phyloP scores from a whole-genome alignment of 78 protist genomes.

The Salpingoeca rosetta region DNA sequence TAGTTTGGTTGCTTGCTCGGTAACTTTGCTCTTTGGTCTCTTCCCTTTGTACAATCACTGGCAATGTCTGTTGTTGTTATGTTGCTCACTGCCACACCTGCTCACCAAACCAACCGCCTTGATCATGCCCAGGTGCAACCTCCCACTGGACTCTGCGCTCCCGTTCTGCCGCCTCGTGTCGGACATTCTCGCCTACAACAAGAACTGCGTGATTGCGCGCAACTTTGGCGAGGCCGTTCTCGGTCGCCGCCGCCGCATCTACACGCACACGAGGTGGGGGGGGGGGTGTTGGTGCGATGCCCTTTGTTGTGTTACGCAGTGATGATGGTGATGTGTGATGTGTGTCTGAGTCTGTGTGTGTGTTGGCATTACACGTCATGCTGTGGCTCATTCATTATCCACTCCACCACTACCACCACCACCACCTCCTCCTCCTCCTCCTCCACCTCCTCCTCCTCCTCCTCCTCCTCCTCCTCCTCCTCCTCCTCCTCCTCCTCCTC shows the following conservation, averaged over 20 bases:
- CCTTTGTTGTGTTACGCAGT: no score
- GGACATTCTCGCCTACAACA: neutral
- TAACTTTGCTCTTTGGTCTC: no score
- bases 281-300: no score
- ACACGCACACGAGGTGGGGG: neutral
- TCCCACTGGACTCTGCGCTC: neutral
- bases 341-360: no score
- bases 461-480: neutral
- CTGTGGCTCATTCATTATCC: no score
- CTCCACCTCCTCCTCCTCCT: neutral
- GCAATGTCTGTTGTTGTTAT: no score
- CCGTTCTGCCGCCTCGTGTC: neutral
- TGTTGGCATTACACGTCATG: no score
- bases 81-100: no score
- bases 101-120: neutral
- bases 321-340: no score
- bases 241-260: neutral
- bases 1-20: no score
- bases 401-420: no score
- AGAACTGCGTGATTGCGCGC: neutral
- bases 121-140: neutral
- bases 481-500: neutral
- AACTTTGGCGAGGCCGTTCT: neutral
- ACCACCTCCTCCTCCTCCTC: neutral
- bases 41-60: no score